Evolutionary conservation across 106 monocot genomes (phyloP).

Genomic region (Apostasia shenzhenica): DNA sequence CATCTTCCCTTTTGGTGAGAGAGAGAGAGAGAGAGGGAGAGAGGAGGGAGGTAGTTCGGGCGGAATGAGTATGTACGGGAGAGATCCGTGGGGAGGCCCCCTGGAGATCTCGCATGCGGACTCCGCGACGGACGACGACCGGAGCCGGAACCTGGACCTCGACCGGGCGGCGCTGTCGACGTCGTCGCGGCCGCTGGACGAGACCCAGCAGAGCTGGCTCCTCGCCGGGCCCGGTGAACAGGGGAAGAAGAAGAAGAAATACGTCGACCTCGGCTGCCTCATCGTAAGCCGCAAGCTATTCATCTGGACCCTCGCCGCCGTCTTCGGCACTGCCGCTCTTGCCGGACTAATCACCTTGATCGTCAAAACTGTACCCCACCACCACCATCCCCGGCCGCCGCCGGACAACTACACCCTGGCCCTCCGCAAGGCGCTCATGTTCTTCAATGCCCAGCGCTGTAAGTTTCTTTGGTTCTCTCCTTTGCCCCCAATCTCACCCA

Average conservation of each 20-base stretch:
- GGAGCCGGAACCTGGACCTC: conserved; percentile 86
- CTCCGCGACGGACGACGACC: conserved; percentile 85
- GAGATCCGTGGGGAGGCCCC: conserved; percentile 89
- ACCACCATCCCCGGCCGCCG: conserved; percentile 58
- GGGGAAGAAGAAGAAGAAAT: conserved; percentile 85
- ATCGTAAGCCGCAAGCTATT: conserved; percentile 78
- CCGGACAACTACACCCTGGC: conserved; percentile 87
- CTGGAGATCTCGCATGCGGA: conserved; percentile 80
- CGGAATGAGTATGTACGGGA: conserved; percentile 46
- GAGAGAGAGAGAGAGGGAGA: background rate
- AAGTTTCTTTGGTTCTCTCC: background rate
- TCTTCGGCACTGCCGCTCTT: conserved; percentile 47
- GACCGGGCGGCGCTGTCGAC: conserved; percentile 67
- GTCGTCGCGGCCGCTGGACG: conserved; percentile 60
- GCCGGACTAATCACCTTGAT: conserved; percentile 59
- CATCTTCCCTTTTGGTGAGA: conserved; percentile 2
- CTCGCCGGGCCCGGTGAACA: conserved; percentile 86
- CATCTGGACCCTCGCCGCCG: conserved; percentile 48
- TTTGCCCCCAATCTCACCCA: background rate
- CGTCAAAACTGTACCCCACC: conserved; percentile 50
- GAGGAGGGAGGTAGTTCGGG: background rate
- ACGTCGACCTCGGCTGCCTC: conserved; percentile 92
- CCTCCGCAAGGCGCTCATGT: conserved; percentile 92
- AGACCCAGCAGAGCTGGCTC: conserved; percentile 99
- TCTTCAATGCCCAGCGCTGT: conserved; percentile 96